A percentile compares a stretch with the other conserved stretches of the same genome.
phyloP scores from a whole-genome alignment of 1,284 basidiomycete species.

The Athelia psychrophila region DNA sequence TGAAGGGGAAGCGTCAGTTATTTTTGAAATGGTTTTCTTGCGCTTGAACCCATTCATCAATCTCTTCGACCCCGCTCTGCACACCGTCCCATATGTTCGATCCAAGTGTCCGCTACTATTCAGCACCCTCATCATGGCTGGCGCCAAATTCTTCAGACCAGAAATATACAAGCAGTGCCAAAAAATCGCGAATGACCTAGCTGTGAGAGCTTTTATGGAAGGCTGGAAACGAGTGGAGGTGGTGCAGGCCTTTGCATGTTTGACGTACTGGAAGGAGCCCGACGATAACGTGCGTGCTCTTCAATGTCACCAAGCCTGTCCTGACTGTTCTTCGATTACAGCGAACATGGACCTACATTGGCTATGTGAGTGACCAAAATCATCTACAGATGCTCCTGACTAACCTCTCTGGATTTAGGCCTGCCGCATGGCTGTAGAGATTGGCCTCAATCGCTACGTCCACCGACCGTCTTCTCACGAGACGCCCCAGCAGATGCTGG shows the following conservation, averaged over 20 bases:
- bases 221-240: constrained; percentile 77
- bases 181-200: constrained; percentile 67
- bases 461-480: constrained; percentile 53
- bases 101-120: constrained; percentile 75
- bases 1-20: constrained; percentile 60
- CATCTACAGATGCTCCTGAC: constrained; percentile 29
- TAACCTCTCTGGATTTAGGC: constrained; percentile 40
- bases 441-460: constrained; percentile 69
- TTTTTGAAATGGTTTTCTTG: constrained; percentile 75
- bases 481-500: constrained; percentile 57
- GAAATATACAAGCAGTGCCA: constrained; percentile 65
- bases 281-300: constrained; percentile 61
- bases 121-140: constrained; percentile 78
- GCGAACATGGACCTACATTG: constrained; percentile 84
- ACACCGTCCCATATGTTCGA: constrained; percentile 73
- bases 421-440: constrained; percentile 83
- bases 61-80: constrained; percentile 76
- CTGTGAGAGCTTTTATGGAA: constrained; percentile 74
- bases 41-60: constrained; percentile 84
- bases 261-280: constrained; percentile 86
- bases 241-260: constrained; percentile 79
- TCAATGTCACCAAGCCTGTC: background rate
- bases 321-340: constrained; percentile 22
- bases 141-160: constrained; percentile 81
- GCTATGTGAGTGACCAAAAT: constrained; percentile 44